Evolutionary conservation across 78 protist species (phyloP).

Genomic region (Creolimax fragrantissima): DNA sequence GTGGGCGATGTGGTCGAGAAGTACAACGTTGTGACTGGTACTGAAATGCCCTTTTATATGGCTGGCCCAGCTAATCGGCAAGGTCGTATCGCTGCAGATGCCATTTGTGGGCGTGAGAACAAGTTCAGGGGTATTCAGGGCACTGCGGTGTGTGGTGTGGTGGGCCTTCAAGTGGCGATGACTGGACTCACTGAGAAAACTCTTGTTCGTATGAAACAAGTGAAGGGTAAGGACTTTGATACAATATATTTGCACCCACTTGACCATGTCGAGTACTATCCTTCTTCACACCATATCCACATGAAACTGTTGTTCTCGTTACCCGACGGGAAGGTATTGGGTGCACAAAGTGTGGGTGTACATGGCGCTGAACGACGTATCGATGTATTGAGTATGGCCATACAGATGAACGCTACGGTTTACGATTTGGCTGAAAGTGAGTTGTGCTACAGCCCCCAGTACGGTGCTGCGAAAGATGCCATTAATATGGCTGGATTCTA

Average conservation of each 20-base stretch:
- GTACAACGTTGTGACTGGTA: neutral
- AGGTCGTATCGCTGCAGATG: conserved; percentile 39
- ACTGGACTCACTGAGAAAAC: conserved; percentile 14
- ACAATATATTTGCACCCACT: neutral
- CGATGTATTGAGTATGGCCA: conserved; percentile 38
- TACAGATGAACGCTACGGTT: conserved; percentile 25
- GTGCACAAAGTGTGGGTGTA: conserved; percentile 45
- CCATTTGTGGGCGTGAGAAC: conserved; percentile 5
- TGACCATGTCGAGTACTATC: conserved; percentile 36
- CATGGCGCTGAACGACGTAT: conserved; percentile 35
- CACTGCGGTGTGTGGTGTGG: neutral
- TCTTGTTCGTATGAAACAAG: neutral
- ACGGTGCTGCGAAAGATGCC: conserved; percentile 32
- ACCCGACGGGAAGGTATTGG: conserved; percentile 18
- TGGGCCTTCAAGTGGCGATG: neutral
- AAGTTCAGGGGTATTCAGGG: conserved; percentile 13
- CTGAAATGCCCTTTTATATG: neutral
- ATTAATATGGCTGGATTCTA: conserved; percentile 36
- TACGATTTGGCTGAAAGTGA: conserved; percentile 34
- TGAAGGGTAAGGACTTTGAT: neutral
- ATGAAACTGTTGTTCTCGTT: conserved; percentile 13
- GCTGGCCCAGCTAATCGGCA: conserved; percentile 52
- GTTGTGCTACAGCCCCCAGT: conserved; percentile 44
- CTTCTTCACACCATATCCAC: conserved; percentile 1
- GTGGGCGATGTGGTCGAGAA: conserved; percentile 37